These are phyloP conservation scores for Aspergillus bertholletiae DNA, from an alignment of 495 filamentous ascomycete genomes.

Conservation along the genomic window DNA sequence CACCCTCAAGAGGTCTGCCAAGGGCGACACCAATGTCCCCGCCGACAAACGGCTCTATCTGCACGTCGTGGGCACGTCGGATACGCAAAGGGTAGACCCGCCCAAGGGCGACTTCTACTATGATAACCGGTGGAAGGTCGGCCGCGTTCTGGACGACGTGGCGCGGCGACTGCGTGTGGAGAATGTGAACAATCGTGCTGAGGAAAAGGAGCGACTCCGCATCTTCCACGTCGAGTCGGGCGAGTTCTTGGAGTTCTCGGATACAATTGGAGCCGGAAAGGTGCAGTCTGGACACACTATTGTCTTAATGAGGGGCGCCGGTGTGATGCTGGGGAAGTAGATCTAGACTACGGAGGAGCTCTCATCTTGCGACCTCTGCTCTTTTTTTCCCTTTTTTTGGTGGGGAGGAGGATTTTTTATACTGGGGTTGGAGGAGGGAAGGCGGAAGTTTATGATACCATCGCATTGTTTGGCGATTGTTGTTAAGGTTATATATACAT, in stretches of 20 bases:
- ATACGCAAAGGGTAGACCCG: conserved; percentile 73
- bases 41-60: conserved; percentile 80
- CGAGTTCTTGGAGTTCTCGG: conserved; percentile 76
- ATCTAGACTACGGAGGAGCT: conserved; percentile 2
- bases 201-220: conserved; percentile 73
- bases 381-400: conserved; percentile 6
- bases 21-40: conserved; percentile 79
- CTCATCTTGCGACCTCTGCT: too few species aligned
- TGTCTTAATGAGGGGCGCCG: conserved; percentile 82
- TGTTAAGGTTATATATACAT: not conserved
- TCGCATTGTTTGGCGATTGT: not conserved
- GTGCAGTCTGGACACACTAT: conserved; percentile 78
- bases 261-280: conserved; percentile 65
- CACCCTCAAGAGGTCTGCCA: conserved; percentile 76
- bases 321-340: conserved; percentile 47
- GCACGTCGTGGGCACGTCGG: conserved; percentile 70
- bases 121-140: conserved; percentile 80
- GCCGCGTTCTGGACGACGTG: conserved; percentile 81
- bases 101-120: conserved; percentile 83
- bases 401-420: too few species aligned
- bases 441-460: conserved; percentile 4
- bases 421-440: too few species aligned
- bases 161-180: conserved; percentile 75
- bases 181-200: conserved; percentile 83
- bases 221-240: conserved; percentile 93